Evolutionary conservation across 75 land plant genomes (phyloP), one percentile per base, ranked within the genome.

Genomic region (Gnetum montanum): DNA sequence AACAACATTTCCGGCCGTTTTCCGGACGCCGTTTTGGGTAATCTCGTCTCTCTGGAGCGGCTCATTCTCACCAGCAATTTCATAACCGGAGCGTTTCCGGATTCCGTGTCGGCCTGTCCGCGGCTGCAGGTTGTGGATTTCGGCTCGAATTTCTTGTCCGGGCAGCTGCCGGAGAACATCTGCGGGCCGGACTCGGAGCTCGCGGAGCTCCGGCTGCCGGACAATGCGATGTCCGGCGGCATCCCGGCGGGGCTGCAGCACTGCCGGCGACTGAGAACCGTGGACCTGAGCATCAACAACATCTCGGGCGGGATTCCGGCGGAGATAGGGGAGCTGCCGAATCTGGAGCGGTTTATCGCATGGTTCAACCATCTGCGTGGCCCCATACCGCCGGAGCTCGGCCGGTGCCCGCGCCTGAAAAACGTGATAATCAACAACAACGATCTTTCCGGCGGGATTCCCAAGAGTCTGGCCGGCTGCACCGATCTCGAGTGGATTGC

Each of bases 341-440:
- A 75, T 31, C 74, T 88, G 31, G 84, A 83, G 60, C 74, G 71
- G 31, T 44, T 88, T 16, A 73, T 80, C 46, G 68, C 76, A 15
- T 83, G 93, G 88, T 77, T 60, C 66, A 90, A 90, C 57, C 65
- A 60, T 33, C 44, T 90, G 46, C 64, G 49, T 2, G 87, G 87
- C 11, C 19, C 13, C 34, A 86, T 90, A 59, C 96, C 96, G 25
- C 43, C 68, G 2, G 82, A 86, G 65, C 59, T 90, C 18, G 87
- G 92, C 2, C 49, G 49, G 6, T 83, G 88, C 65, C 34, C 58
- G 44, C 62, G 45, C n/a, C 72, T 90, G 8, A 76, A 65, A 53
- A 70, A 56, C 51, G 60, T 90, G 8, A 84, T 82, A 27, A 62
- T 90, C 34, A 83, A 82, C 67, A 77, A 80, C 59, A 90, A 86